Percentiles rank a stretch among this genome's conserved stretches.
phyloP scores from a whole-genome alignment of 2,329 filamentous ascomycete genomes.

The Aureobasidium mangrovei region DNA sequence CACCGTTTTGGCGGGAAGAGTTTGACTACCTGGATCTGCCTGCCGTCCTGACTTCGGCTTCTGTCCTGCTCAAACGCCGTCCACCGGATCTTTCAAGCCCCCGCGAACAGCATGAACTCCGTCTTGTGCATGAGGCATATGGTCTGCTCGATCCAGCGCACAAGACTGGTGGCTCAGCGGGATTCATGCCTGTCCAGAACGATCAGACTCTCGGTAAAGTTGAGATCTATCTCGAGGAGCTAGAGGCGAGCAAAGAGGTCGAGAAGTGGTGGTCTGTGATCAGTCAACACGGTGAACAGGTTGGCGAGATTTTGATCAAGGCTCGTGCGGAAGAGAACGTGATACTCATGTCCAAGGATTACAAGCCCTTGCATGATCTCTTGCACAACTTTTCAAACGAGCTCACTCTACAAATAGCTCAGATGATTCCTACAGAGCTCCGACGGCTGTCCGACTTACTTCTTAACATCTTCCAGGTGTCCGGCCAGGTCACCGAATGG shows the following conservation, averaged over 20 bases:
- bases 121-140: slow-evolving; percentile 32
- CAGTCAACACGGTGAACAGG: slow-evolving; percentile 64
- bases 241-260: slow-evolving; percentile 66
- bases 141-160: slow-evolving; percentile 24
- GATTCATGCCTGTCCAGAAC: slow-evolving; percentile 39
- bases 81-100: slow-evolving; percentile 27
- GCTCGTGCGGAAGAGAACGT: slow-evolving; percentile 81
- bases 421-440: slow-evolving; percentile 67
- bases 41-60: slow-evolving; percentile 57
- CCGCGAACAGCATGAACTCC: slow-evolving; percentile 31
- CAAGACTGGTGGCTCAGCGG: slow-evolving; percentile 27
- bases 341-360: slow-evolving; percentile 78
- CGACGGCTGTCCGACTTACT: slow-evolving; percentile 76
- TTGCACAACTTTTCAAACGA: slow-evolving; percentile 78
- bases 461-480: slow-evolving; percentile 91
- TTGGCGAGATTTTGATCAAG: slow-evolving; percentile 79
- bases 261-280: slow-evolving; percentile 80
- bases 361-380: slow-evolving; percentile 70
- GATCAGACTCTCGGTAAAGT: slow-evolving; percentile 57
- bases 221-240: slow-evolving; percentile 71
- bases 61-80: slow-evolving; percentile 60
- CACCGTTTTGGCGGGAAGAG: slow-evolving; percentile 75
- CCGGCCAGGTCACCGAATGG: slow-evolving; percentile 77
- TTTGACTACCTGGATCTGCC: slow-evolving; percentile 70
- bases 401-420: slow-evolving; percentile 75